Base-by-base conservation (phyloP, 1,284 basidiomycete species). In the Leccinum holopus region DNA sequence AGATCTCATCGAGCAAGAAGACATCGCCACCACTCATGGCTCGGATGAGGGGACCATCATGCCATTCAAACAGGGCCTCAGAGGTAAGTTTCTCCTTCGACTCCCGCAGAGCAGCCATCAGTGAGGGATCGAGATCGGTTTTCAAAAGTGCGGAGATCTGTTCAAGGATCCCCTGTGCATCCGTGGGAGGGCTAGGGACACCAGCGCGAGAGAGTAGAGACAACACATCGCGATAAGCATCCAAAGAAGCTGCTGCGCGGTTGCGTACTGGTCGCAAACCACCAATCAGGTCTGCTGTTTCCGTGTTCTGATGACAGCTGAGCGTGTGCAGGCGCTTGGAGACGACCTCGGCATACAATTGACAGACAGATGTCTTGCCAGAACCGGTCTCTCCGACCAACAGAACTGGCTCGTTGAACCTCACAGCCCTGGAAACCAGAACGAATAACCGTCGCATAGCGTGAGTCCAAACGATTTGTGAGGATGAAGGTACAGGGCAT, bases 251-350 rank as follows among this genome's bases (percentile, higher is more conserved):
- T 3, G 78, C 70, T 49, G 76, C 76, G 41, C 92, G 87, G 76
- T 95, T 95, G 28, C 97, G 88, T n/a, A 97, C 80, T 3, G 97
- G 97, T 41, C 97, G 86, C 70, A 98, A 86, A 37, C 95, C 94
- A 44, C 97, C 97, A 57, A 99, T 92, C 47, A 99, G 81, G 76
- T 99, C 97, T 8, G 97, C 94, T 0, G 97, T 97, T 78, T 99
- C 97, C n/a, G 97, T 99, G 73, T 98, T 99, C 76, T 98, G 96
- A 76, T 99, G 97, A 72, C 97, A 99, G 72, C 94, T 98, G 69
- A 99, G 86, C 7, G 87, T 84, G 67, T 91, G 81, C 16, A 99
- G 80, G 47, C 77, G 78, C 68, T 87, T 87, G 35, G 78, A 78
- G 30, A 87, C 80, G 3, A 87, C 87, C 55, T 87, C 81, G 0